Evolutionary conservation across 768 basidiomycete genomes (phyloP).

Genomic region (Neoboletus subvelutipes): DNA sequence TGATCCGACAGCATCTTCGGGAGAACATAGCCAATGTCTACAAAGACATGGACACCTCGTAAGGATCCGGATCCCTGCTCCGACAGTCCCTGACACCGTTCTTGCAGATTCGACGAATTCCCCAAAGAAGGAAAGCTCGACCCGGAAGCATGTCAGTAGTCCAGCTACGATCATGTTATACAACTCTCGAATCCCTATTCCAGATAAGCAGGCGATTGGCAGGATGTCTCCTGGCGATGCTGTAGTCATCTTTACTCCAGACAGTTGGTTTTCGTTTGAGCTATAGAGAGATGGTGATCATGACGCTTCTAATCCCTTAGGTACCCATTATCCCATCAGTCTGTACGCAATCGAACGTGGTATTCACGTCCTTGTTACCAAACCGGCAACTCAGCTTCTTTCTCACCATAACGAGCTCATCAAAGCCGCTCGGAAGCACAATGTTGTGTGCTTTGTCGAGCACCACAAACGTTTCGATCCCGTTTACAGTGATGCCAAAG

Average conservation of each 20-base stretch:
- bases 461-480: slow-evolving; percentile 93
- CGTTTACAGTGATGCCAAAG: slow-evolving; percentile 88
- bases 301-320: slow-evolving; percentile 34
- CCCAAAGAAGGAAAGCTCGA: slow-evolving; percentile 69
- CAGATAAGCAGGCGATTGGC: slow-evolving; percentile 82
- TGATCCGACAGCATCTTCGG: slow-evolving; percentile 74
- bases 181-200: not conserved
- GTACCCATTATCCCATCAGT: slow-evolving; percentile 83
- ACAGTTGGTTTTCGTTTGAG: slow-evolving; percentile 50
- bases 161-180: slow-evolving; percentile 3
- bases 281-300: not conserved
- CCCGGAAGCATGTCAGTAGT: slow-evolving; percentile 74
- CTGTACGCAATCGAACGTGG: slow-evolving; percentile 83
- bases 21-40: slow-evolving; percentile 83
- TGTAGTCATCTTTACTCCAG: slow-evolving; percentile 92
- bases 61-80: slow-evolving; percentile 27
- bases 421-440: slow-evolving; percentile 71
- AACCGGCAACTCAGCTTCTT: slow-evolving; percentile 87
- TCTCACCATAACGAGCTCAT: slow-evolving; percentile 80
- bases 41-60: slow-evolving; percentile 85
- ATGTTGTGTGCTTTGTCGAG: slow-evolving; percentile 90
- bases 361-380: slow-evolving; percentile 89
- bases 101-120: slow-evolving; percentile 69
- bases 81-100: not conserved
- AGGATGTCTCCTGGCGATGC: slow-evolving; percentile 77